phyloP scores from a whole-genome alignment of 352 stramenopile genomes.

The Pythium periplocum region DNA sequence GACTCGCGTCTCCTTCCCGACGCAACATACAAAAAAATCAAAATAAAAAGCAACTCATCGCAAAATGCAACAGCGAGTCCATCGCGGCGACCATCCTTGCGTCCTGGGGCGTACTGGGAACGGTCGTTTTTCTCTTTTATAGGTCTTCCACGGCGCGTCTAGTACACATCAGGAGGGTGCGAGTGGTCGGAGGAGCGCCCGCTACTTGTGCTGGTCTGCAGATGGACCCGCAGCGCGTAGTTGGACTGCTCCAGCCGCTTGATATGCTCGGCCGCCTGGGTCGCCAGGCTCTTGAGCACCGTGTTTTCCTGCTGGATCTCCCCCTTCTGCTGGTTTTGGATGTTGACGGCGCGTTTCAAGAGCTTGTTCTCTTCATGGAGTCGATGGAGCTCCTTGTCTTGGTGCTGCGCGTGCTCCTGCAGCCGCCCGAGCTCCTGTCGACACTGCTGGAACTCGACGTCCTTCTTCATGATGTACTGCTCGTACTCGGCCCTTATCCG shows the following conservation, averaged over 20 bases:
- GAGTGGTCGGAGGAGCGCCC: slow-evolving; percentile 18
- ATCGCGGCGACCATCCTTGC: no score
- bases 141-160: slow-evolving; percentile 9
- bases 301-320: slow-evolving; percentile 70
- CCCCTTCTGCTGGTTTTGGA: slow-evolving; percentile 87
- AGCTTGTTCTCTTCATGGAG: slow-evolving; percentile 82
- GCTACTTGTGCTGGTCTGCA: slow-evolving; percentile 73
- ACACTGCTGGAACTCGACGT: slow-evolving; percentile 61
- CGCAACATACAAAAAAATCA: no score
- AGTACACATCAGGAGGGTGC: slow-evolving; percentile 72
- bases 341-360: slow-evolving; percentile 77
- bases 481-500: slow-evolving; percentile 84
- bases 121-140: not conserved
- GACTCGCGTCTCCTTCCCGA: no score
- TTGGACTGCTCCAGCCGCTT: slow-evolving; percentile 84
- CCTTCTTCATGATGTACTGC: slow-evolving; percentile 79
- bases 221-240: slow-evolving; percentile 80
- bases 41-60: no score
- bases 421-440: slow-evolving; percentile 46
- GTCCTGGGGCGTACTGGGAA: no score
- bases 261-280: slow-evolving; percentile 82
- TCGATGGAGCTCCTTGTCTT: slow-evolving; percentile 55
- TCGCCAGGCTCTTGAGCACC: slow-evolving; percentile 63
- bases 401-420: slow-evolving; percentile 27
- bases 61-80: no score